phyloP scores from a whole-genome alignment of 2,329 filamentous ascomycete genomes.

The Penicillium glabrum region DNA sequence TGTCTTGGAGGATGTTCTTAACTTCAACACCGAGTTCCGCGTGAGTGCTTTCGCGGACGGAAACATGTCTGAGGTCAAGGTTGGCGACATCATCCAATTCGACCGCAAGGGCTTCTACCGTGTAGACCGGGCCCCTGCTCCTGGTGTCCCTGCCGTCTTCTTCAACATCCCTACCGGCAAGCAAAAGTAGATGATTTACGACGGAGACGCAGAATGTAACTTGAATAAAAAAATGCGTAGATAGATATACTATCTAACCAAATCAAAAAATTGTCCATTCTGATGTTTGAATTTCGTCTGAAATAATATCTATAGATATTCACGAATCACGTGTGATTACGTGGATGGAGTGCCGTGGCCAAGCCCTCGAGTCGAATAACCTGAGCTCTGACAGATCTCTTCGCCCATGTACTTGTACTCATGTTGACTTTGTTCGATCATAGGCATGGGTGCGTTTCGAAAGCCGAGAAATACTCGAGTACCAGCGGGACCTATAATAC shows the following conservation, averaged over 20 bases:
- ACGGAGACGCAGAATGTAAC: not conserved
- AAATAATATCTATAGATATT: too few relatives aligned
- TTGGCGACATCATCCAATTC: constrained; percentile 90
- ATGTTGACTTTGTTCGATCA: too few relatives aligned
- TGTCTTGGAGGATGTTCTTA: constrained; percentile 79
- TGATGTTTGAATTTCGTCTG: not conserved
- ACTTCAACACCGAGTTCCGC: constrained; percentile 70
- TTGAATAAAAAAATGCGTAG: not conserved
- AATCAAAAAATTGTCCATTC: not conserved
- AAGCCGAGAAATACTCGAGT: not conserved
- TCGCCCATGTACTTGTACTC: too few relatives aligned
- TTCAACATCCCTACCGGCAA: constrained; percentile 72
- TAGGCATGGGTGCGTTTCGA: too few relatives aligned
- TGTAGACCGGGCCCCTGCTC: constrained; percentile 65
- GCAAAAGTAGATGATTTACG: constrained; percentile 29
- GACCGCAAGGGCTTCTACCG: constrained; percentile 92
- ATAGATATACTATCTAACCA: not conserved
- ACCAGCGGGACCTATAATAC: not conserved
- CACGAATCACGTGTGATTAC: too few relatives aligned
- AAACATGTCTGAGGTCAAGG: constrained; percentile 75
- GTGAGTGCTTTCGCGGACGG: constrained; percentile 76
- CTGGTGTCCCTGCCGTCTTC: constrained; percentile 61
- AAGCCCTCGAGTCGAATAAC: too few relatives aligned
- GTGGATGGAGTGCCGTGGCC: too few relatives aligned
- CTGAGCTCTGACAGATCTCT: too few relatives aligned